Conservation (phyloP, 805 yeast species). For the Ogataea nitratoaversa region DNA sequence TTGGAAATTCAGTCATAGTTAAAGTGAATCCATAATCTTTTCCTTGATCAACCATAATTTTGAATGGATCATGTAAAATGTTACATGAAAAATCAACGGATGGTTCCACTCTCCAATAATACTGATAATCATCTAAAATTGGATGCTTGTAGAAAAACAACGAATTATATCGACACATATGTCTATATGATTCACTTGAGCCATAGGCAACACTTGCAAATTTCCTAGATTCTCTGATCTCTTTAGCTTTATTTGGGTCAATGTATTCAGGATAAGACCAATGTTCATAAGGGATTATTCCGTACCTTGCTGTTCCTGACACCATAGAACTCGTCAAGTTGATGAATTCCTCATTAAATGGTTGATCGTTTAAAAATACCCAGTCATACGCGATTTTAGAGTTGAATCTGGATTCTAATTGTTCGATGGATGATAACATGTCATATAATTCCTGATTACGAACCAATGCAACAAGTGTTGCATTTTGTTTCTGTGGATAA, state of each 20-base stretch:
- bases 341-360: slow-evolving; percentile 41
- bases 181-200: slow-evolving; percentile 61
- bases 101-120: slow-evolving; percentile 63
- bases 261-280: slow-evolving; percentile 52
- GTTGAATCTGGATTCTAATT: slow-evolving; percentile 39
- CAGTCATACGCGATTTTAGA: slow-evolving; percentile 37
- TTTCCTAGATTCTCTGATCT: slow-evolving; percentile 31
- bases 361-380: slow-evolving; percentile 47
- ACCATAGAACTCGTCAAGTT: slow-evolving; percentile 32
- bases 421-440: slow-evolving; percentile 38
- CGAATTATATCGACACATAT: slow-evolving; percentile 56
- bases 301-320: slow-evolving; percentile 45
- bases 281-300: slow-evolving; percentile 41
- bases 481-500: slow-evolving; percentile 39
- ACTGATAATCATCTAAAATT: slow-evolving; percentile 47
- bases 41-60: slow-evolving; percentile 45
- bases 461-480: slow-evolving; percentile 52
- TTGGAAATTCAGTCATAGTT: slow-evolving; percentile 45
- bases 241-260: slow-evolving; percentile 37
- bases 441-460: slow-evolving; percentile 38
- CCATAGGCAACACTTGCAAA: slow-evolving; percentile 52
- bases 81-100: slow-evolving; percentile 49
- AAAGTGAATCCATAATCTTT: slow-evolving; percentile 52
- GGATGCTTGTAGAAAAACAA: slow-evolving; percentile 55
- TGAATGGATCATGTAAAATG: slow-evolving; percentile 51